Evolutionary conservation across 345 rosid species (phyloP), one percentile per base, ranked within the genome.

Genomic region (Laguncularia racemosa): DNA sequence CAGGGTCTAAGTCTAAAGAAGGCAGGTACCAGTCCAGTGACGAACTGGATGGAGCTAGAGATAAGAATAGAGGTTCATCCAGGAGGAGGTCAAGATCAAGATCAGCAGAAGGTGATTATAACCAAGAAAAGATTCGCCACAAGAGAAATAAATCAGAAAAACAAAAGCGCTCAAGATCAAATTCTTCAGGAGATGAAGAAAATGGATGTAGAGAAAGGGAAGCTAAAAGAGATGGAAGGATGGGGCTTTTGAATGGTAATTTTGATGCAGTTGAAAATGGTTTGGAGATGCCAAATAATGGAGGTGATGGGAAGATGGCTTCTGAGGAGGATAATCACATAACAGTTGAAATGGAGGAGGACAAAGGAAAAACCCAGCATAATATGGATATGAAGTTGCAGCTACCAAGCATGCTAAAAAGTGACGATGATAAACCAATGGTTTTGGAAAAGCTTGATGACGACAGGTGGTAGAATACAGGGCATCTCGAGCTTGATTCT

Each of bases 1-100:
- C 88, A 2, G 78, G 85, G 66, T 84, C 99, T 48, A 72, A 56
- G 73, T 79, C 87, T 53, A 15, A 64, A 14, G 88, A 84, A 65
- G 66, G 67, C 53, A 83, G 64, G 73, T 71, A 59, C 20, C 67
- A 45, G 17, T 70, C 83, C 6, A 47, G 64, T 72, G 85, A 69
- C 54, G 78, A 61, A 40, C 52, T 48, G 17, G 81, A 71, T 73
- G 75, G 72, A 26, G 62, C 19, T 20, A 70, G 68, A 56, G 70
- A 63, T 61, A 76, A 69, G 70, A 75, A 62, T 58, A 79, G 81
- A 57, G 79, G 80, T 67, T 76, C 44, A 64, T 76, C 18, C 53
- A 64, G 68, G 50, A 76, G 81, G 65, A 67, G 60, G 58, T 67
- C 71, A 33, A 59, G 64, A 56, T 79, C 86, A 54, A 48, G 60